A percentile compares a stretch with the other conserved stretches of the same genome.
phyloP scores from a whole-genome alignment of 345 rosid species.

The Toxicodendron radicans region DNA sequence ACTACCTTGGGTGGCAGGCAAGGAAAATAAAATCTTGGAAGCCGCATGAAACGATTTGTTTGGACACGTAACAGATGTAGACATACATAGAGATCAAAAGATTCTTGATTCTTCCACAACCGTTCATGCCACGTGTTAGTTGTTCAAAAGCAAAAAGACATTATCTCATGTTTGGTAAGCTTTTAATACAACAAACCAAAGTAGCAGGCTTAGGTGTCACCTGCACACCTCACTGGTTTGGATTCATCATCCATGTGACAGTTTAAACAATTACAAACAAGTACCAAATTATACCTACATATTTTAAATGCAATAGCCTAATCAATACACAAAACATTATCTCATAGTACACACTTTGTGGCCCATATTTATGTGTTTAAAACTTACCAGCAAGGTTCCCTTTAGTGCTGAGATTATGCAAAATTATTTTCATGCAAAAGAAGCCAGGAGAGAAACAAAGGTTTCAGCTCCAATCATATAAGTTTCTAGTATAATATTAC shows the following conservation, averaged over 20 bases:
- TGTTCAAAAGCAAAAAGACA: slow-evolving; percentile 5
- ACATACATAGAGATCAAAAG: not conserved
- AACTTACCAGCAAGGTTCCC: not conserved
- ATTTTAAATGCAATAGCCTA: no score
- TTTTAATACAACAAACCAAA: not conserved
- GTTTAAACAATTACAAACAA: no score
- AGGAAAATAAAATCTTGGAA: not conserved
- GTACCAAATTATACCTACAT: no score
- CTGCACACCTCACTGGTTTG: not conserved
- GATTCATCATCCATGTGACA: no score
- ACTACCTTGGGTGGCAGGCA: no score
- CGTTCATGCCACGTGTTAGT: slow-evolving; percentile 11
- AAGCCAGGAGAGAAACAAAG: not conserved
- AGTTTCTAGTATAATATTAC: not conserved
- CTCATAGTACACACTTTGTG: not conserved
- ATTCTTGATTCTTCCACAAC: slow-evolving; percentile 5
- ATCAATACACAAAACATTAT: not conserved
- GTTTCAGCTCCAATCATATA: not conserved
- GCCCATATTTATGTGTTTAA: not conserved
- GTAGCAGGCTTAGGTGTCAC: slow-evolving; percentile 2
- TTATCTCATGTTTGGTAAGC: not conserved
- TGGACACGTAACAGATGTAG: slow-evolving; percentile 9
- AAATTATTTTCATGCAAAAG: not conserved
- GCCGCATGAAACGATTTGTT: not conserved
- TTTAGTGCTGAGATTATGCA: no score